Evolutionary conservation across 2,329 filamentous ascomycete species (phyloP).

Genomic region (Helotiales sp.): DNA sequence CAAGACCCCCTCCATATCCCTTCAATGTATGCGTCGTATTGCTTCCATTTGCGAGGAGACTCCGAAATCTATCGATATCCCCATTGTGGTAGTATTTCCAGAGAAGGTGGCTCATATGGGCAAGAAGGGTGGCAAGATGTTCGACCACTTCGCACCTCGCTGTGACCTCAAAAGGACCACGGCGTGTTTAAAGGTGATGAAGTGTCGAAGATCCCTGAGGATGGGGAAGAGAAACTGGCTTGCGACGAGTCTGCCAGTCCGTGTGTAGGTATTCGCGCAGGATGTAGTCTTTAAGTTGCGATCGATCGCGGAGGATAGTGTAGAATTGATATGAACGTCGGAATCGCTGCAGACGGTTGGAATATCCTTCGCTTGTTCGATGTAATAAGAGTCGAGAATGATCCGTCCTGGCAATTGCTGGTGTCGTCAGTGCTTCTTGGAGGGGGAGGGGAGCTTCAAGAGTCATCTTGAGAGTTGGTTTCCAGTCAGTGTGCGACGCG

Average conservation of each 20-base stretch:
- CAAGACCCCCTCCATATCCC: constrained; percentile 47
- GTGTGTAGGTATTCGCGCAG: background rate
- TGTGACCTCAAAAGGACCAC: constrained; percentile 83
- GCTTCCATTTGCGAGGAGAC: constrained; percentile 74
- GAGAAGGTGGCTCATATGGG: constrained; percentile 95
- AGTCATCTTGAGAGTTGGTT: background rate
- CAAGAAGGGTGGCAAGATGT: constrained; percentile 40
- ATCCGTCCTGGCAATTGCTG: background rate
- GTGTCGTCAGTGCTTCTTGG: constrained; percentile 1
- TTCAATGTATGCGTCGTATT: constrained; percentile 51
- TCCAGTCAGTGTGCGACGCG: background rate
- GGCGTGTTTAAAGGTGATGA: constrained; percentile 85
- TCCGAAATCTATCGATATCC: constrained; percentile 93
- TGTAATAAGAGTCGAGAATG: background rate
- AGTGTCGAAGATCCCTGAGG: constrained; percentile 44
- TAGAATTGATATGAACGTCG: background rate
- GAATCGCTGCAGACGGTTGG: background rate
- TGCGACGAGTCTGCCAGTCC: constrained; percentile 15
- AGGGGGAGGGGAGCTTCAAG: background rate
- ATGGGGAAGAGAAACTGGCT: constrained; percentile 2
- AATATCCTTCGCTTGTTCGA: background rate
- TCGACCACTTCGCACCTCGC: constrained; percentile 66
- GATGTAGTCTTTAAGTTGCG: background rate
- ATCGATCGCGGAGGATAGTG: background rate
- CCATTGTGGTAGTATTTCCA: constrained; percentile 98